Percentiles rank a stretch among this genome's conserved stretches.
Conservation (phyloP, 352 stramenopile species). For the Pythium chondricola region DNA sequence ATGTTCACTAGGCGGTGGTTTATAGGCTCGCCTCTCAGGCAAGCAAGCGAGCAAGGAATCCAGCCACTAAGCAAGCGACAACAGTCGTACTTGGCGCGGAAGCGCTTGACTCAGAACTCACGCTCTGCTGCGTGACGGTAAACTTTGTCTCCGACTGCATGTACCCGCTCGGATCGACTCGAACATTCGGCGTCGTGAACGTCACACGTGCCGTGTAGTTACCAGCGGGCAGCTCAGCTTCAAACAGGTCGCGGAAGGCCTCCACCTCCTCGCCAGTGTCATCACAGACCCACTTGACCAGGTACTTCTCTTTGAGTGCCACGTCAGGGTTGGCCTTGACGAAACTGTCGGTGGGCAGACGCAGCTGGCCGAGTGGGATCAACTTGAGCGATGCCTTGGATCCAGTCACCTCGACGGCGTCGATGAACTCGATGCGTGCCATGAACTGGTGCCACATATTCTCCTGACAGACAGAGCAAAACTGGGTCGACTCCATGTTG, state of each 20-base stretch:
- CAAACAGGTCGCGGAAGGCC: constrained; percentile 11
- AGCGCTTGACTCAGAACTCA: too few species aligned
- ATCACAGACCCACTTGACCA: constrained; percentile 18
- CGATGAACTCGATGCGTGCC: constrained; percentile 27
- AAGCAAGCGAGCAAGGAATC: too few species aligned
- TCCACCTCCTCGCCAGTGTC: constrained; percentile 11
- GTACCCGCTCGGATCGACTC: constrained; percentile 22
- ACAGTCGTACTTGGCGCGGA: too few species aligned
- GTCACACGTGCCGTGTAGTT: constrained; percentile 17
- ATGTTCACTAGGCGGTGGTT: too few species aligned
- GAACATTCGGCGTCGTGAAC: constrained; percentile 25
- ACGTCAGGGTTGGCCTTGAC: constrained; percentile 17
- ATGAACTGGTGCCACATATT: constrained; percentile 35
- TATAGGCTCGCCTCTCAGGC: too few species aligned
- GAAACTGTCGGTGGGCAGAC: constrained; percentile 20
- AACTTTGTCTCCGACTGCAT: constrained; percentile 21
- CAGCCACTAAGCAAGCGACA: too few species aligned
- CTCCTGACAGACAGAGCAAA: constrained; percentile 33
- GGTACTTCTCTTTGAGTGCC: constrained; percentile 23
- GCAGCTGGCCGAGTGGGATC: constrained; percentile 26
- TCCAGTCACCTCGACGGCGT: constrained; percentile 19
- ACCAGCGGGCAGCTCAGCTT: constrained; percentile 11
- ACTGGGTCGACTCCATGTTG: constrained; percentile 30
- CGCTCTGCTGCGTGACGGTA: constrained; percentile 7
- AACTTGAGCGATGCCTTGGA: constrained; percentile 18